Percentiles rank a stretch among this genome's conserved stretches.
These are phyloP conservation scores for Magnolia changhungtana DNA, from an alignment of 164 flowering plant genomes.

Conservation along the genomic window DNA sequence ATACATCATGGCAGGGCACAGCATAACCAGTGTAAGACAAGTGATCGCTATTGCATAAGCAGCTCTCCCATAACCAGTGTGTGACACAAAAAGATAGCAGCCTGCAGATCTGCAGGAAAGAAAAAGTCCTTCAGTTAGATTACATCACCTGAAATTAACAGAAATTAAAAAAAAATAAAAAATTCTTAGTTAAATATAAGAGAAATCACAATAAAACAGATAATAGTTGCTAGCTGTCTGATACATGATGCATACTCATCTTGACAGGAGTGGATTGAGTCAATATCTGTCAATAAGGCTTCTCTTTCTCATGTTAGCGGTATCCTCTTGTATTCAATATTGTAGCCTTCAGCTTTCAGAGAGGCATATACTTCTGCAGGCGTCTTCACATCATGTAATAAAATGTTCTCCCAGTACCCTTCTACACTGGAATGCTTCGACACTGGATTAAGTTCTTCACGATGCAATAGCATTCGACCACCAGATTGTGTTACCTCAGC, in stretches of 20 bases:
- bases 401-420: conserved; percentile 93
- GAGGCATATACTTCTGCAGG: conserved; percentile 81
- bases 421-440: conserved; percentile 62
- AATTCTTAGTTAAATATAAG: background rate
- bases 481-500: conserved; percentile 68
- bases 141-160: background rate
- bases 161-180: background rate
- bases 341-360: conserved; percentile 35
- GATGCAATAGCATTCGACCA: conserved; percentile 88
- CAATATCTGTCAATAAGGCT: no score
- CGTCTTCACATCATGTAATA: conserved; percentile 75
- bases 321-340: no score
- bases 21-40: no score
- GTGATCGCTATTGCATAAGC: no score
- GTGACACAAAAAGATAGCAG: conserved; percentile 84
- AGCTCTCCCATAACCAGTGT: conserved; percentile 90
- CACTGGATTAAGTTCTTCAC: conserved; percentile 70
- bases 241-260: conserved; percentile 41
- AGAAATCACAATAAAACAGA: background rate
- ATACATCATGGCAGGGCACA: no score
- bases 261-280: no score
- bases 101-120: conserved; percentile 61
- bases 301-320: no score
- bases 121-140: background rate
- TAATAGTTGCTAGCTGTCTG: conserved; percentile 22